Conservation (phyloP, 1,139 yeast genomes). For the Geotrichum carabidarum region DNA sequence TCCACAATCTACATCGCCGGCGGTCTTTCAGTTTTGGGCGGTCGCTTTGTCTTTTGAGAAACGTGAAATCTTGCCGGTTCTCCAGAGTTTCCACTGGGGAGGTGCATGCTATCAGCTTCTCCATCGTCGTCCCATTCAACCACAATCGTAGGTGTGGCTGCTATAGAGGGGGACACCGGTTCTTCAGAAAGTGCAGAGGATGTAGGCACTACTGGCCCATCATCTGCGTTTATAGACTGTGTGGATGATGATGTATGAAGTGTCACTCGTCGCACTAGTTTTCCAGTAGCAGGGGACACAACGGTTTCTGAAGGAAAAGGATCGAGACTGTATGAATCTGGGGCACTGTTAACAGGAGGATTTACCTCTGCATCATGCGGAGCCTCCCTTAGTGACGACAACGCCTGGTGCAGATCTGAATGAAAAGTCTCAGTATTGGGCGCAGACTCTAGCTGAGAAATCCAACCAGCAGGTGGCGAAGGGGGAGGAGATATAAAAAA, state of each 20-base stretch:
- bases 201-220: neutral
- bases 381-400: slow-evolving; percentile 12
- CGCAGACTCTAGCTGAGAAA: slow-evolving; percentile 35
- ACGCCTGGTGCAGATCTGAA: slow-evolving; percentile 24
- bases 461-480: slow-evolving; percentile 45
- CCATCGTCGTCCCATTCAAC: slow-evolving; percentile 34
- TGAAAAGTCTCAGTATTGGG: slow-evolving; percentile 29
- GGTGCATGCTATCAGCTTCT: slow-evolving; percentile 22
- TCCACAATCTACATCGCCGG: no score
- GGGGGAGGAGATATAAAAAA: slow-evolving; percentile 45
- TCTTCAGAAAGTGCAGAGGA: neutral
- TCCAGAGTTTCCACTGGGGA: neutral
- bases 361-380: neutral
- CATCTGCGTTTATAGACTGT: slow-evolving; percentile 4
- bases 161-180: neutral
- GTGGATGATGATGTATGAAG: slow-evolving; percentile 23
- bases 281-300: slow-evolving; percentile 12
- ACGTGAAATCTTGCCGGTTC: no score
- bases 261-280: slow-evolving; percentile 26
- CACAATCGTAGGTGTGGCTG: slow-evolving; percentile 29
- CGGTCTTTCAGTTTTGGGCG: no score
- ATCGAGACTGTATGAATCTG: slow-evolving; percentile 6
- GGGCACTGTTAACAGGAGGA: neutral
- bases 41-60: no score
- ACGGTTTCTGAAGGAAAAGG: slow-evolving; percentile 10